A percentile compares a stretch with the other conserved stretches of the same genome.
Conservation (phyloP, 2,329 filamentous ascomycete genomes). For the Cladosporium colombiae region DNA sequence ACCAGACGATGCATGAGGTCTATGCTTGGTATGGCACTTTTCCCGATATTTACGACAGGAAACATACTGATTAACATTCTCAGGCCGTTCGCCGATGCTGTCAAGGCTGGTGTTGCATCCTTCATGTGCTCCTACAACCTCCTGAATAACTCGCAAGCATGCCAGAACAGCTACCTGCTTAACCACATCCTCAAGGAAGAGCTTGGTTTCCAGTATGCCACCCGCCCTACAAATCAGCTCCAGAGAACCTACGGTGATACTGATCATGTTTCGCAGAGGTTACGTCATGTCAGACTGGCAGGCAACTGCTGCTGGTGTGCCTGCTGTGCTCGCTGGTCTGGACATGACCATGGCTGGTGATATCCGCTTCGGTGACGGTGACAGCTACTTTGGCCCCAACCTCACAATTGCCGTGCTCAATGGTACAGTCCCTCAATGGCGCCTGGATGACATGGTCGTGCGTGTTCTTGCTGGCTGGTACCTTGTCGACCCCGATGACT, state of each 20-base stretch:
- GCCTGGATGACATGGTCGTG: constrained; percentile 52
- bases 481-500: constrained; percentile 57
- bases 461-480: constrained; percentile 56
- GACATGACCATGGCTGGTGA: constrained; percentile 65
- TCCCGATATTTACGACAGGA: constrained; percentile 45
- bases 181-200: constrained; percentile 85
- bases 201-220: constrained; percentile 67
- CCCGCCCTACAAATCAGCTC: not conserved
- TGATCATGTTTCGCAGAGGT: constrained; percentile 45
- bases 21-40: constrained; percentile 78
- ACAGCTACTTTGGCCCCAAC: constrained; percentile 30
- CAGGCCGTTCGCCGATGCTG: constrained; percentile 72
- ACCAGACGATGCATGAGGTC: constrained; percentile 72
- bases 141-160: constrained; percentile 59
- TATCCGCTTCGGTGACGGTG: constrained; percentile 27
- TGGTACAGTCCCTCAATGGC: constrained; percentile 70
- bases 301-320: constrained; percentile 31
- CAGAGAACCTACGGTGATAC: not conserved
- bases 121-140: constrained; percentile 80
- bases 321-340: constrained; percentile 29
- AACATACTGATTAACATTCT: constrained; percentile 58
- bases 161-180: constrained; percentile 76
- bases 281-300: constrained; percentile 83
- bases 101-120: constrained; percentile 75
- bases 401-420: constrained; percentile 32